phyloP scores from a whole-genome alignment of 1,139 yeast genomes.

The Sugiyamaella neomexicana region DNA sequence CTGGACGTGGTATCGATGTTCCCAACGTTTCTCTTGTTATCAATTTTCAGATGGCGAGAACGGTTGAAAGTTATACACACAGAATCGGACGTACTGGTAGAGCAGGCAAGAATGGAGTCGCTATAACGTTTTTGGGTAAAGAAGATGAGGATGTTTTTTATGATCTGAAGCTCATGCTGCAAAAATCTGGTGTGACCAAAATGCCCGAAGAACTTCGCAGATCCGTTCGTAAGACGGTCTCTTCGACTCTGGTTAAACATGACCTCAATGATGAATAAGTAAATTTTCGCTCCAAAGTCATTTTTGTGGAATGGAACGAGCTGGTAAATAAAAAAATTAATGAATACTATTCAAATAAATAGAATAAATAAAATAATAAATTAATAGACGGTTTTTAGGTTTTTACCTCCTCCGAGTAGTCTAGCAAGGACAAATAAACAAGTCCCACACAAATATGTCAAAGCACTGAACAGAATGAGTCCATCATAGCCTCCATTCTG shows the following conservation, averaged over 20 bases:
- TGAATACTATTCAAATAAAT: neutral
- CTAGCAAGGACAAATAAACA: conserved; percentile 33
- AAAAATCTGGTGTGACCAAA: conserved; percentile 49
- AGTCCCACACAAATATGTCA: conserved; percentile 34
- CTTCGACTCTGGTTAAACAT: neutral
- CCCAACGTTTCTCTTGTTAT: conserved; percentile 81
- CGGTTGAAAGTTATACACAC: conserved; percentile 83
- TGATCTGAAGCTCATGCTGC: conserved; percentile 54
- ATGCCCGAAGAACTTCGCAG: conserved; percentile 54
- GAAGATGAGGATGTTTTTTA: conserved; percentile 56
- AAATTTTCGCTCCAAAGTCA: no score
- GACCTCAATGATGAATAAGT: conserved; percentile 2
- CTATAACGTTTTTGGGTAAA: conserved; percentile 67
- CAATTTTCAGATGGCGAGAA: conserved; percentile 79
- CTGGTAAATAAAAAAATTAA: neutral
- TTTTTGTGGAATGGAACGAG: no score
- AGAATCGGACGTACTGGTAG: conserved; percentile 96
- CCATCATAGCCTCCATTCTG: conserved; percentile 35
- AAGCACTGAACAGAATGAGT: conserved; percentile 37
- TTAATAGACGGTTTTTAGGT: conserved; percentile 25
- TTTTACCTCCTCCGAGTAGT: conserved; percentile 34
- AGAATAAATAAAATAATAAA: neutral
- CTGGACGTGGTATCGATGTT: conserved; percentile 94
- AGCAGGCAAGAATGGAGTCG: conserved; percentile 78
- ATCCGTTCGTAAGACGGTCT: conserved; percentile 3